Evolutionary conservation across 2,329 filamentous ascomycete genomes (phyloP).

Genomic region (Cercospora sp.): DNA sequence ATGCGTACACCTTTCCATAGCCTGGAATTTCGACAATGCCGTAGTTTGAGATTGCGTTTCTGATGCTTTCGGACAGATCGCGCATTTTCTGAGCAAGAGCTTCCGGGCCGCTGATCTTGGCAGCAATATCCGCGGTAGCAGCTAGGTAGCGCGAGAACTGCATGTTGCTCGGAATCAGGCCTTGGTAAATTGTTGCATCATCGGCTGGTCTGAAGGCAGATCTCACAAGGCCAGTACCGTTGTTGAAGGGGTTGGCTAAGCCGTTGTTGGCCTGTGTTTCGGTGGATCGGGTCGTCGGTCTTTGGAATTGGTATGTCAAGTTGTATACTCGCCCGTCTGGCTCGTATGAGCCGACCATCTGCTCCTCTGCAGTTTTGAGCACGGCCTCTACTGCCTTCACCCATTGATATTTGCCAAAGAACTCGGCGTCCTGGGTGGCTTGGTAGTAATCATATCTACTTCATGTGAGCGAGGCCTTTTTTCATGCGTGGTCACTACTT

Average conservation of each 20-base stretch:
- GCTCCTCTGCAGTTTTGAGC: constrained; percentile 48
- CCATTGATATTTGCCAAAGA: constrained; percentile 54
- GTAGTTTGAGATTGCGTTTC: constrained; percentile 47
- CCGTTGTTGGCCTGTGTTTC: constrained; percentile 55
- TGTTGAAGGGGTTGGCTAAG: constrained; percentile 53
- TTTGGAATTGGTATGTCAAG: constrained; percentile 50
- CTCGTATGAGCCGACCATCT: constrained; percentile 52
- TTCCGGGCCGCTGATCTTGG: constrained; percentile 49
- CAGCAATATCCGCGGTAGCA: constrained; percentile 55
- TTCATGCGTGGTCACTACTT: background rate
- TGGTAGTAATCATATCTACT: constrained; percentile 49
- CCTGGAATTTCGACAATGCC: constrained; percentile 44
- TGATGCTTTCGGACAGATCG: constrained; percentile 52
- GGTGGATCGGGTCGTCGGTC: constrained; percentile 47
- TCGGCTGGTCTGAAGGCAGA: constrained; percentile 54
- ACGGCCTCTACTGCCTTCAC: constrained; percentile 47
- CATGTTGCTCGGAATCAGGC: constrained; percentile 60
- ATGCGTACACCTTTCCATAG: constrained; percentile 49
- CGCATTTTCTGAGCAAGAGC: constrained; percentile 58
- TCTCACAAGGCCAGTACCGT: constrained; percentile 51
- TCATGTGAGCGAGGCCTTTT: background rate
- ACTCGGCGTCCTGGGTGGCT: constrained; percentile 49
- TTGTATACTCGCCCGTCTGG: constrained; percentile 46
- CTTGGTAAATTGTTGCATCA: constrained; percentile 52
- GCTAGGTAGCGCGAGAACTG: constrained; percentile 69